Base-by-base conservation (phyloP, 371 early-diverging fungal genomes). In the Saksenaea vasiformis region DNA sequence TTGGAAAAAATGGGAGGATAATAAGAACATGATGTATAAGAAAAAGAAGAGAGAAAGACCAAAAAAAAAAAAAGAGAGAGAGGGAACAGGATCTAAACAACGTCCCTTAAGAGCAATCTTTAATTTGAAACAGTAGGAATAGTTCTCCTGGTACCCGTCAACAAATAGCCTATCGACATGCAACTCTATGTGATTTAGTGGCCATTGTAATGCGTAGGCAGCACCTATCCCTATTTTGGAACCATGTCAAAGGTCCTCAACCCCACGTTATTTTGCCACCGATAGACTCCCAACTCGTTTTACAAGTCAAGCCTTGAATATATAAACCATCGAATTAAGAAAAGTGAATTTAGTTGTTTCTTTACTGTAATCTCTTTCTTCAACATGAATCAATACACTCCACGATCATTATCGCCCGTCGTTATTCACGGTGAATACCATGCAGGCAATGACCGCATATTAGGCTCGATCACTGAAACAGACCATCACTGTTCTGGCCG, bases 221-320 rank as follows among this genome's bases (percentile, higher is more conserved):
- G 10, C 22, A 22, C 11, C 51, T 5, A 47, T 47, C 22, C 51
- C 51, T 47, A 19, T 22, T 47, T 47, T 47, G 24, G 51, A 47
- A 47, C 51, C 22, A 47, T 22, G 51, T 47, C 51, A 47, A 47
- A 47, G 51, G 24, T 22, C 19, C 51, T 47, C 17, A 47, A 31
- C 24, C 22, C 51, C 51, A 47, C 51, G 51, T 47, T 47, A 47
- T 47, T 47, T 47, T 47, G 51, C 51, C 51, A 47, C 51, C 24
- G 51, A 47, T 47, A 22, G 24, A 22, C 51, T 47, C 51, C 24
- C 51, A 17, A 22, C 51, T 47, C 51, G 51, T 47, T 47, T 47
- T 47, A 47, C 8, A 47, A 10, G 4, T 22, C 10, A 22, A 19
- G 22, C 22, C 7, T 10, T 22, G 24, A 10, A n/a, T 47, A 47